Conservation (phyloP, 352 stramenopile genomes). For the Phytophthora brassicae region DNA sequence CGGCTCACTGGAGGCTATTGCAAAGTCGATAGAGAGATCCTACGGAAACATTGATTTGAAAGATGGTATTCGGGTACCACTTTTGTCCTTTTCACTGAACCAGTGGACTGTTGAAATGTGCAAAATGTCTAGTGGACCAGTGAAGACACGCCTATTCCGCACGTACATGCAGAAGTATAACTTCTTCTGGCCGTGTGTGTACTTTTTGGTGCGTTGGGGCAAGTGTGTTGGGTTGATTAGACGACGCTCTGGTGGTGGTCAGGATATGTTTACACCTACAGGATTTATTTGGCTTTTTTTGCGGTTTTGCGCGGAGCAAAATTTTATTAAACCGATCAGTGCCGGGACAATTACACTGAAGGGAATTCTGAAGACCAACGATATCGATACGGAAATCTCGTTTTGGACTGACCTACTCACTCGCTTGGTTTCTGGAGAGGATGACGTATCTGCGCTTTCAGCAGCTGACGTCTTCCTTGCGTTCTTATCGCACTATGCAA, state of each 20-base stretch:
- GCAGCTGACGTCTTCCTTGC: slow-evolving; percentile 56
- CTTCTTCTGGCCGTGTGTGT: slow-evolving; percentile 79
- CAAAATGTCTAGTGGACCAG: slow-evolving; percentile 50
- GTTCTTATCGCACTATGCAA: slow-evolving; percentile 63
- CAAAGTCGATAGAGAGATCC: slow-evolving; percentile 29
- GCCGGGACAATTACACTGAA: slow-evolving; percentile 34
- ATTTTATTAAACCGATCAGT: slow-evolving; percentile 49
- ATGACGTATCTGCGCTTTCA: slow-evolving; percentile 33
- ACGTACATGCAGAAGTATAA: slow-evolving; percentile 64
- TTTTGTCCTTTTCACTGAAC: slow-evolving; percentile 65
- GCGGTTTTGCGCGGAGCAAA: slow-evolving; percentile 54
- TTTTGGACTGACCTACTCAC: slow-evolving; percentile 68
- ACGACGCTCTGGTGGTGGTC: slow-evolving; percentile 47
- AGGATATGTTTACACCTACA: slow-evolving; percentile 60
- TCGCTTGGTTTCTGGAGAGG: slow-evolving; percentile 37
- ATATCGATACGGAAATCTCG: slow-evolving; percentile 55
- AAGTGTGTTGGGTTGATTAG: slow-evolving; percentile 70
- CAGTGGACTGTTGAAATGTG: slow-evolving; percentile 74
- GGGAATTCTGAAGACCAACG: slow-evolving; percentile 40
- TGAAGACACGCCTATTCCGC: slow-evolving; percentile 73
- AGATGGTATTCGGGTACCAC: slow-evolving; percentile 54
- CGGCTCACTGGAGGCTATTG: slow-evolving; percentile 37
- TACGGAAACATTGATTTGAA: slow-evolving; percentile 45
- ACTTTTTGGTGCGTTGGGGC: slow-evolving; percentile 75
- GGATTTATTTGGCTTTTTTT: slow-evolving; percentile 81